Evolutionary conservation across 192 early-diverging fungal genomes (phyloP).

Genomic region (Coemansia sp.): DNA sequence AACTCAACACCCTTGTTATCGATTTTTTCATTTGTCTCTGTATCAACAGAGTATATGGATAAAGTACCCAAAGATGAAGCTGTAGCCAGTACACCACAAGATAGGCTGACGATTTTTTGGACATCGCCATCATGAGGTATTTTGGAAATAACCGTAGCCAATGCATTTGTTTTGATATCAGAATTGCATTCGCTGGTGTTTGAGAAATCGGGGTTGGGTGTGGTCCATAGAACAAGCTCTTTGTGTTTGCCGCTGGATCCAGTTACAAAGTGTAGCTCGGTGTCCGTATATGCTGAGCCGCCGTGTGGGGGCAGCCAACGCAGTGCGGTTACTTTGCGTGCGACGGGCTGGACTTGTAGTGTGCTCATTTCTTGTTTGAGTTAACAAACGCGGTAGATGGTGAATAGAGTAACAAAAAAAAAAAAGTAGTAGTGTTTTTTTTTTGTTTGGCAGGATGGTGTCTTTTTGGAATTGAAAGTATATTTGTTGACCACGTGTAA

Average conservation of each 20-base stretch:
- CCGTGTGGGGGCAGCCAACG: constrained; percentile 48
- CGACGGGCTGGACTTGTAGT: constrained; percentile 42
- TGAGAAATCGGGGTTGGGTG: constrained; percentile 44
- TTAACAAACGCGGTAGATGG: too few species aligned
- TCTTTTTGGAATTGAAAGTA: too few species aligned
- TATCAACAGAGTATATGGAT: constrained; percentile 31
- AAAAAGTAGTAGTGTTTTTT: too few species aligned
- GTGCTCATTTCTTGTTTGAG: constrained; percentile 19
- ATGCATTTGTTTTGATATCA: background rate
- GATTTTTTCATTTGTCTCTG: background rate
- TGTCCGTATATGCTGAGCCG: constrained; percentile 49
- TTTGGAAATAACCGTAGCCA: constrained; percentile 26
- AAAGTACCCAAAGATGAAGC: constrained; percentile 43
- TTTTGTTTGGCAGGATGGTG: too few species aligned
- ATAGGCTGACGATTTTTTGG: constrained; percentile 17
- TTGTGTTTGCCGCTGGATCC: constrained; percentile 42
- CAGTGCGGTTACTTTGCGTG: constrained; percentile 33
- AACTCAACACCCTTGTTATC: constrained; percentile 8
- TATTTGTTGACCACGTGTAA: too few species aligned
- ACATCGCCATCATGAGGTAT: constrained; percentile 40
- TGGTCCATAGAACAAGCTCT: constrained; percentile 54
- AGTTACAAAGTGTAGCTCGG: constrained; percentile 34
- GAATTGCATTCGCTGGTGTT: background rate
- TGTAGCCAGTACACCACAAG: constrained; percentile 26
- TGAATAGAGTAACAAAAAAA: too few species aligned